Conservation (phyloP, 2,329 filamentous ascomycete genomes). For the Pseudocercospora fijiensis region DNA sequence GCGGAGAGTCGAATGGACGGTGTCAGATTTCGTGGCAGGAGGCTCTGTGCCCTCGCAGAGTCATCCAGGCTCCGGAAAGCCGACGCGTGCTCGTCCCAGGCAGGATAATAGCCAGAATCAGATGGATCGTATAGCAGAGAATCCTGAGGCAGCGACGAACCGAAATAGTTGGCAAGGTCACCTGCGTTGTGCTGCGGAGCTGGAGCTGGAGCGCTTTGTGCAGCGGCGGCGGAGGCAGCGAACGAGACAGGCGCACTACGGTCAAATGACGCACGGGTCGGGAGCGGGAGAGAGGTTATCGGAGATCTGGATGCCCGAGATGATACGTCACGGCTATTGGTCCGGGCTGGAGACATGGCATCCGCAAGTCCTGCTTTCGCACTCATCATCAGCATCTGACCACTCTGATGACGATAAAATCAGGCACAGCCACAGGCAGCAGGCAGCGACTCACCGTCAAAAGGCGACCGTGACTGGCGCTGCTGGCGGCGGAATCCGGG, state of each 20-base stretch:
- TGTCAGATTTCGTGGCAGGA: constrained; percentile 4
- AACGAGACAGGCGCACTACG: background rate
- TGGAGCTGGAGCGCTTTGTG: background rate
- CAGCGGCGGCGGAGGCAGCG: background rate
- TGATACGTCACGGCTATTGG: background rate
- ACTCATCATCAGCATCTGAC: background rate
- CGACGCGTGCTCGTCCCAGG: background rate
- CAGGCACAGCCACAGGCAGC: too few species aligned
- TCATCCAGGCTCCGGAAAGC: background rate
- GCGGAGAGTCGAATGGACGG: constrained; percentile 30
- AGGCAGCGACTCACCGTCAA: constrained; percentile 5
- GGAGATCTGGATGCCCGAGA: background rate
- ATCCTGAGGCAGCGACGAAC: constrained; percentile 11
- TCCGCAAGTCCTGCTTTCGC: background rate
- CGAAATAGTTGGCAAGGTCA: background rate
- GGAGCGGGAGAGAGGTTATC: background rate
- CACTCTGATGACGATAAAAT: background rate
- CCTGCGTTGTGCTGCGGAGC: background rate
- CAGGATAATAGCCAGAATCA: background rate
- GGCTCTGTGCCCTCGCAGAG: background rate
- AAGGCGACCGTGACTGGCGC: constrained; percentile 3
- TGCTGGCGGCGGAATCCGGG: background rate
- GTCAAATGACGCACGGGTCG: constrained; percentile 3
- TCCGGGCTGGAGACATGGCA: background rate
- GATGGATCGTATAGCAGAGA: background rate